Evolutionary conservation across 768 basidiomycete species (phyloP).

Genomic region (Phallus indusiatus): DNA sequence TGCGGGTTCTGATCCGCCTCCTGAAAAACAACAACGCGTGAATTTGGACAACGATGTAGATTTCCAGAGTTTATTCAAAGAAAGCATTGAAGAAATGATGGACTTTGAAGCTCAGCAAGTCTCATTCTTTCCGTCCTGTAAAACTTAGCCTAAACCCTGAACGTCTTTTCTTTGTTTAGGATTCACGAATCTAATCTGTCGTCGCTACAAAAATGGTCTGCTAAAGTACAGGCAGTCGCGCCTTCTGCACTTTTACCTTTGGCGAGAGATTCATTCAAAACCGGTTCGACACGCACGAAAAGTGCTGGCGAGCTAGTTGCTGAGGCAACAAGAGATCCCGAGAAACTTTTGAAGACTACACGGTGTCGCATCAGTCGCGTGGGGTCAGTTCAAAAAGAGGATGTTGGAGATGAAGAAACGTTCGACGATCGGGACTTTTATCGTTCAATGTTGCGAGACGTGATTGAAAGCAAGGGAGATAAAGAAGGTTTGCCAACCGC

Average conservation of each 20-base stretch:
- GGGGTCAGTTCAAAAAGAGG: conserved; percentile 22
- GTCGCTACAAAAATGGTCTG: conserved; percentile 89
- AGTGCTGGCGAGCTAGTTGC: conserved; percentile 70
- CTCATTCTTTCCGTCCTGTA: background rate
- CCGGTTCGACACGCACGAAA: conserved; percentile 44
- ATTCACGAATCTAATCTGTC: conserved; percentile 66
- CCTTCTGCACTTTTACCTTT: conserved; percentile 64
- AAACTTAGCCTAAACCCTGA: conserved; percentile 6
- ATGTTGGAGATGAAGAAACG: conserved; percentile 34
- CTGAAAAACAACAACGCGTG: conserved; percentile 20
- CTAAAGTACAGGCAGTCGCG: conserved; percentile 89
- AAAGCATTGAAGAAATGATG: conserved; percentile 32
- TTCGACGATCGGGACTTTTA: conserved; percentile 95
- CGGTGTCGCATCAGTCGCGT: conserved; percentile 36
- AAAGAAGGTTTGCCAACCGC: conserved; percentile 28
- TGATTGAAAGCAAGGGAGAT: conserved; percentile 61
- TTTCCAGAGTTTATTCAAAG: conserved; percentile 30
- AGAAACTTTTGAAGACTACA: conserved; percentile 55
- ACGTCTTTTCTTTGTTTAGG: conserved; percentile 18
- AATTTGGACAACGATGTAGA: conserved; percentile 13
- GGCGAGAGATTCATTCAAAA: conserved; percentile 56
- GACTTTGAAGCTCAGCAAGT: conserved; percentile 48
- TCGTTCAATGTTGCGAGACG: conserved; percentile 80
- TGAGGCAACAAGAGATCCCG: conserved; percentile 52
- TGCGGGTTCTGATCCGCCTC: conserved; percentile 14